Evolutionary conservation across 306 rosid species (phyloP), one percentile per base, ranked within the genome.

Genomic region (Vigna nakashimae): DNA sequence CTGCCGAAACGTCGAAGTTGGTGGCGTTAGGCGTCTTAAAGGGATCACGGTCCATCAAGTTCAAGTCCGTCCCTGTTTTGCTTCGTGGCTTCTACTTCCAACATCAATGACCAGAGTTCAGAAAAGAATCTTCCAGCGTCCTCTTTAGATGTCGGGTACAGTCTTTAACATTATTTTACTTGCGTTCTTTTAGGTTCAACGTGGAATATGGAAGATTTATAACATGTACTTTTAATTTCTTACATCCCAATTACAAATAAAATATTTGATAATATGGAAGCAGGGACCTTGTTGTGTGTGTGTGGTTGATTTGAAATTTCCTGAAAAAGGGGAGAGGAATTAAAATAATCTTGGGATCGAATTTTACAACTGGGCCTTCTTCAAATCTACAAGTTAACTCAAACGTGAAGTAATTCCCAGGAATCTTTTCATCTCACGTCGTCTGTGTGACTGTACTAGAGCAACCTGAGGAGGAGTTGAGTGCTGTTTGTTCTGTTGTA

Each of bases 311-410:
- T 63, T 52, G 45, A 18, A 53, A 18, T 5, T 43, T 20, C 36
- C 18, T 42, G 26, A 43, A 65, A 65, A 2, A 20, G 30, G 38
- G 10, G 16, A 18, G 42, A 11, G 18, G 7, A 12, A 50, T 43
- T 66, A 42, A 66, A 42, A 5, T 42, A 26, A 11, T 40, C 1
- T 32, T n/a, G 42, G 67, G 42, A 75, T 63, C 69, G 46, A 64
- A 55, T 55, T 71, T 70, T 18, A 52, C 65, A 77, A 18, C 81
- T 68, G 81, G 69, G 7, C 2, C 42, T 14, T 28, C 20, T 14
- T 28, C 32, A 34, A 5, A 59, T 56, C 69, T 26, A 24, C 42
- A 32, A 1, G 71, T n/a, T 74, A 48, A 46, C 56, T 66, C 4
- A 68, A 58, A 62, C 28, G 18, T 20, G 56, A 45, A 65, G 49